Percentiles rank a stretch among this genome's conserved stretches.
These are phyloP conservation scores for Pyricularia pennisetigena DNA, from an alignment of 2,329 filamentous ascomycete genomes.

Conservation along the genomic window DNA sequence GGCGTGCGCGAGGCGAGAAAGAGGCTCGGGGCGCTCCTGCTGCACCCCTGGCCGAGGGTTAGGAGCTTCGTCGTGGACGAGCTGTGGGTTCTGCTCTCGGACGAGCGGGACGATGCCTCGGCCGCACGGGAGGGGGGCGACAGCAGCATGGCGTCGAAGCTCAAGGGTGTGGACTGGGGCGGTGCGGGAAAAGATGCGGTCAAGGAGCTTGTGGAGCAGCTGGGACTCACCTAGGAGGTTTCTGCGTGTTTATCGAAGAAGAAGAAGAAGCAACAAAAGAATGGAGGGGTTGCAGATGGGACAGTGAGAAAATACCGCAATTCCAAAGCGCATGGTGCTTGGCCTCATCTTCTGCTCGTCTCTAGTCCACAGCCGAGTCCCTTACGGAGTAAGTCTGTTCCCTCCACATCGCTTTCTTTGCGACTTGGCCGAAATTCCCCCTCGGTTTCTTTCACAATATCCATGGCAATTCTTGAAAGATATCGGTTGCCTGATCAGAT, in stretches of 20 bases:
- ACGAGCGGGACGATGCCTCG: conserved; percentile 8
- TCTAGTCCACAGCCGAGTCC: no score
- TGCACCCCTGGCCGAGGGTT: conserved; percentile 76
- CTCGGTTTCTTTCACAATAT: no score
- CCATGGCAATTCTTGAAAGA: background rate
- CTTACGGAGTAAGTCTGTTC: no score
- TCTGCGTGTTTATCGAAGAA: background rate
- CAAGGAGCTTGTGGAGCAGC: conserved; percentile 28
- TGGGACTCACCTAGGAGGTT: conserved; percentile 23
- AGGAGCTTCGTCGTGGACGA: conserved; percentile 50
- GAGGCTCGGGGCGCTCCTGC: conserved; percentile 62
- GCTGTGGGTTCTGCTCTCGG: conserved; percentile 37
- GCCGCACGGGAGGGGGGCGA: background rate
- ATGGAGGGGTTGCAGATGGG: background rate
- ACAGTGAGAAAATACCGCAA: no score
- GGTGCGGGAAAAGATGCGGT: conserved; percentile 38
- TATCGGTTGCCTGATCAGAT: background rate
- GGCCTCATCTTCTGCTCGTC: no score
- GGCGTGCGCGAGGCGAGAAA: conserved; percentile 45
- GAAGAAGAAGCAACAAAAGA: no score
- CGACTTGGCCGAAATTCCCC: no score
- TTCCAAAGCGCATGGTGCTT: no score
- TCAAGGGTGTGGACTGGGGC: conserved; percentile 49
- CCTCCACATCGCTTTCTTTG: no score
- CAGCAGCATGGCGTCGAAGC: conserved; percentile 14